A percentile compares a stretch with the other conserved stretches of the same genome.
phyloP scores from a whole-genome alignment of 208 protist species.

The Vickermania ingenoplastis region DNA sequence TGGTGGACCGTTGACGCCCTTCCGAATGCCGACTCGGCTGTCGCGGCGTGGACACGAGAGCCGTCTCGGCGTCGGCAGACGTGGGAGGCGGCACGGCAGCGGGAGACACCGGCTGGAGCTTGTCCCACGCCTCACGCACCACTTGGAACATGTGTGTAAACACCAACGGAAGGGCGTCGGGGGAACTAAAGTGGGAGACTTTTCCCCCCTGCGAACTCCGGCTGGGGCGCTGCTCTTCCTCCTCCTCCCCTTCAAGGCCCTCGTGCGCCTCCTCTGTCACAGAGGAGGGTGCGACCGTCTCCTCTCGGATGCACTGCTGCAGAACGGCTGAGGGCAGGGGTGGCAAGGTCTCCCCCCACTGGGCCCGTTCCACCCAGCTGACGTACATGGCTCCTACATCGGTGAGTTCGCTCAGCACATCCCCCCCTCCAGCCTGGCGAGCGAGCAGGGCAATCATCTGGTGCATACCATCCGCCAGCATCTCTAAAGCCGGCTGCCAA shows the following conservation, averaged over 20 bases:
- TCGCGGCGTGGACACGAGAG: too few species aligned
- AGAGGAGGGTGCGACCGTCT: too few species aligned
- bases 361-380: conserved; percentile 47
- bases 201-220: conserved; percentile 8
- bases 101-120: too few species aligned
- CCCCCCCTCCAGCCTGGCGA: conserved; percentile 17
- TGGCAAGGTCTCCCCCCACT: conserved; percentile 13
- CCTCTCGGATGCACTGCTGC: too few species aligned
- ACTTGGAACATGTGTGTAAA: conserved; percentile 72
- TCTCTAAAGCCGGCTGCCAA: not conserved
- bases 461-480: not conserved
- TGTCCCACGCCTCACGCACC: conserved; percentile 16
- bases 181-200: conserved; percentile 37
- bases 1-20: too few species aligned
- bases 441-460: not conserved
- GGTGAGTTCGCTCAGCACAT: conserved; percentile 44
- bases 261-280: too few species aligned
- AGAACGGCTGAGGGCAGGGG: too few species aligned
- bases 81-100: too few species aligned
- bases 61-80: too few species aligned
- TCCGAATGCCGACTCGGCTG: too few species aligned
- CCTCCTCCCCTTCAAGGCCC: not conserved
- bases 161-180: conserved; percentile 42
- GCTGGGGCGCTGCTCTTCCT: too few species aligned
- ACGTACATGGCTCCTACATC: conserved; percentile 64